These are phyloP conservation scores for Fonsecaea pedrosoi DNA, from an alignment of 2,329 filamentous ascomycete genomes.

Conservation along the genomic window DNA sequence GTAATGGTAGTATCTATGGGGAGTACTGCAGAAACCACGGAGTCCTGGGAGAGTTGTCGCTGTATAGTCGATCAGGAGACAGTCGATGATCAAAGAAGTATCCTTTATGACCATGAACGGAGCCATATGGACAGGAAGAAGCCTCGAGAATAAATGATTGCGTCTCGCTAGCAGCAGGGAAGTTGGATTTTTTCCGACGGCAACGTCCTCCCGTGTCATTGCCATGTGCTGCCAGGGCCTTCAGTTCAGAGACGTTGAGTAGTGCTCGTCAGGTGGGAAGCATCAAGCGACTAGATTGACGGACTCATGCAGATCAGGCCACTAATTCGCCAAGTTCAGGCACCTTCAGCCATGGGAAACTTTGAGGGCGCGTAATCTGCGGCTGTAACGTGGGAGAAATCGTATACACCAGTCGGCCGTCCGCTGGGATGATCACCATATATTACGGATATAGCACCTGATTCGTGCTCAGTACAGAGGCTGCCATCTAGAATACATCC, in stretches of 20 bases:
- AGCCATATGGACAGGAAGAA: neutral
- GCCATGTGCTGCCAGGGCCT: neutral
- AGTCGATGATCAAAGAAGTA: neutral
- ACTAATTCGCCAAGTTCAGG: constrained; percentile 1
- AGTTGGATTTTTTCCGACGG: neutral
- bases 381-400: constrained; percentile 9
- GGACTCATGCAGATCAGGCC: constrained; percentile 16
- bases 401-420: neutral
- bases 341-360: neutral
- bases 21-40: neutral
- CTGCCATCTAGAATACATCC: neutral
- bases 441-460: neutral
- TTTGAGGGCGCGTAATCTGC: neutral
- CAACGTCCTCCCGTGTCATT: neutral
- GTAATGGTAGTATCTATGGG: neutral
- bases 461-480: neutral
- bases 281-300: neutral
- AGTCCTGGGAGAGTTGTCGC: neutral
- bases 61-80: neutral
- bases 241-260: neutral
- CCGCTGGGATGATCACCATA: neutral
- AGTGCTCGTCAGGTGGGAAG: constrained; percentile 7
- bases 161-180: neutral
- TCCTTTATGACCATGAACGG: neutral
- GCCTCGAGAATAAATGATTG: neutral